Percentiles rank a stretch among this genome's conserved stretches.
phyloP scores from a whole-genome alignment of 176 grass and related monocot genomes.

The Triticum aestivum region DNA sequence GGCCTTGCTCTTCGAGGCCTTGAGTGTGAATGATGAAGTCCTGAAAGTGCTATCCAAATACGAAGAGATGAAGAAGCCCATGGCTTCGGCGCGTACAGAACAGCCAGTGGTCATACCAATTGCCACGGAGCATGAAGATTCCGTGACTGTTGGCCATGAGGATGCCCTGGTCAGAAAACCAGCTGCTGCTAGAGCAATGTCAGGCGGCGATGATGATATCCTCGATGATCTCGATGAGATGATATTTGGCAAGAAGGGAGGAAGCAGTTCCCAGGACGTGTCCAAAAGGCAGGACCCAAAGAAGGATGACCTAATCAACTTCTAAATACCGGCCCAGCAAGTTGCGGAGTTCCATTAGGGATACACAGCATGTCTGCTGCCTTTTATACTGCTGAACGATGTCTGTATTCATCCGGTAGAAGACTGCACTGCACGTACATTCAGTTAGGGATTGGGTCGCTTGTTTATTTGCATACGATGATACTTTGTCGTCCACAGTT shows the following conservation, averaged over 20 bases:
- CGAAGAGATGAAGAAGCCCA: constrained; percentile 72
- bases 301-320: constrained; percentile 83
- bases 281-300: constrained; percentile 57
- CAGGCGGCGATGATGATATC: constrained; percentile 82
- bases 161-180: constrained; percentile 79
- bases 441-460: constrained; percentile 30
- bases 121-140: constrained; percentile 82
- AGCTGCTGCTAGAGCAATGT: constrained; percentile 52
- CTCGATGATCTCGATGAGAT: constrained; percentile 88
- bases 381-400: constrained; percentile 39
- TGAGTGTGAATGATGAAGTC: constrained; percentile 94
- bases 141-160: constrained; percentile 45
- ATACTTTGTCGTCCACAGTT: constrained; percentile 28
- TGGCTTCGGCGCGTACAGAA: constrained; percentile 34
- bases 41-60: constrained; percentile 83
- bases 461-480: constrained; percentile 38
- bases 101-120: constrained; percentile 77
- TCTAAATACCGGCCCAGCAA: constrained; percentile 38
- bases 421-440: constrained; percentile 46
- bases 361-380: constrained; percentile 20
- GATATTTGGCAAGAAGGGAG: constrained; percentile 95
- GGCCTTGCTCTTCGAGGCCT: constrained; percentile 87
- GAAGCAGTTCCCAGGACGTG: constrained; percentile 50
- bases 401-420: constrained; percentile 34
- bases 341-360: background rate